Conservation (phyloP, 257 asterid genomes). For the Scutellaria minor region DNA sequence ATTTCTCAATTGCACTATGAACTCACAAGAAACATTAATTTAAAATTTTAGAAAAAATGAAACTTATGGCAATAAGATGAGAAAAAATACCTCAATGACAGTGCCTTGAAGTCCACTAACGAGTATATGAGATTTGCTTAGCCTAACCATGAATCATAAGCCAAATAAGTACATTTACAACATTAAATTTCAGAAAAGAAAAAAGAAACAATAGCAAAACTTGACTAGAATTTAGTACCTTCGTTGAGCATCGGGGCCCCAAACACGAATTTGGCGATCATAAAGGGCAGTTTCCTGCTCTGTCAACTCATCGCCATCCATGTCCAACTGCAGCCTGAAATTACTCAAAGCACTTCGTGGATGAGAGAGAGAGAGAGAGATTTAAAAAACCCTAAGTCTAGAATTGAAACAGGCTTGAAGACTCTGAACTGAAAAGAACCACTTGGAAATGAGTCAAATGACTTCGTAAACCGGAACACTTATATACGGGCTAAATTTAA, state of each 20-base stretch:
- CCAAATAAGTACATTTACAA: background rate
- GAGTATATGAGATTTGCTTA: conserved; percentile 86
- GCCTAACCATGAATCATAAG: conserved; percentile 45
- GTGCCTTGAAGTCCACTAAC: conserved; percentile 91
- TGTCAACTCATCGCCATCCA: conserved; percentile 81
- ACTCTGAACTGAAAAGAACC: background rate
- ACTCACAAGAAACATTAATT: background rate
- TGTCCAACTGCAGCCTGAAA: conserved; percentile 44
- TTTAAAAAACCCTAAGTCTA: conserved; percentile 44
- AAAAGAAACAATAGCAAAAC: background rate
- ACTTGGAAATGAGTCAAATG: background rate
- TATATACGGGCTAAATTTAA: too few relatives aligned
- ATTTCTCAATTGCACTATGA: background rate
- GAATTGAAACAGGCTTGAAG: background rate
- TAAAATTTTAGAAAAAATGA: background rate
- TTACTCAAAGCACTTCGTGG: conserved; percentile 3
- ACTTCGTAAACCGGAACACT: too few relatives aligned
- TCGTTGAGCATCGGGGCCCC: conserved; percentile 99
- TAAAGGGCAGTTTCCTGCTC: conserved; percentile 99
- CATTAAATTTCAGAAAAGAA: background rate
- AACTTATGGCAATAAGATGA: background rate
- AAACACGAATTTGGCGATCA: conserved; percentile 98
- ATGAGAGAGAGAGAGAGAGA: conserved; percentile 10
- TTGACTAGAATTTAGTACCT: conserved; percentile 47
- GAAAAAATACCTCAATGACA: conserved; percentile 70